Percentiles rank a stretch among this genome's conserved stretches.
Conservation (phyloP, 306 rosid genomes). For the Pyrus betulifolia region DNA sequence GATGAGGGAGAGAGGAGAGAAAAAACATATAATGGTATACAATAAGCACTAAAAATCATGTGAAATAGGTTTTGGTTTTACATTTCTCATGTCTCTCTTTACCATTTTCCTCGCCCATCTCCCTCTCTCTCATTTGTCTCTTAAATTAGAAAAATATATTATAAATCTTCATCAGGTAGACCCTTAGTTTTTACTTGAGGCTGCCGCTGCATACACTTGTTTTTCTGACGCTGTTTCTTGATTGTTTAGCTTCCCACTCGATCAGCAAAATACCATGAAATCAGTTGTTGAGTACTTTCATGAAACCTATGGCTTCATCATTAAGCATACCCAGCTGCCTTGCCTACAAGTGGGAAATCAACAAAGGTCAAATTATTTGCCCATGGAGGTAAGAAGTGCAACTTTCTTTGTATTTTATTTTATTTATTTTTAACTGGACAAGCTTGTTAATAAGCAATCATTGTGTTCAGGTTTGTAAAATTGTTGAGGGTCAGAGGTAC, state of each 20-base stretch:
- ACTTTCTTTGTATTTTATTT: background rate
- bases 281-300: conserved; percentile 85
- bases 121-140: background rate
- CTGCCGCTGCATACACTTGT: background rate
- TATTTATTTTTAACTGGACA: background rate
- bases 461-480: conserved; percentile 76
- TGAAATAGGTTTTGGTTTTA: background rate
- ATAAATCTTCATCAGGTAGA: conserved; percentile 33
- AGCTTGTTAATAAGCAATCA: conserved; percentile 10
- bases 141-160: conserved; percentile 1
- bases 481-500: conserved; percentile 90
- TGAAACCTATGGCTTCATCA: conserved; percentile 73
- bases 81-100: background rate
- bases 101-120: background rate
- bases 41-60: background rate
- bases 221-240: conserved; percentile 5
- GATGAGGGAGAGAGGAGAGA: background rate
- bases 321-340: conserved; percentile 90
- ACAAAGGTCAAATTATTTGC: conserved; percentile 88
- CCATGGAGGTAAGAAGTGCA: conserved; percentile 72
- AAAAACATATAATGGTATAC: background rate
- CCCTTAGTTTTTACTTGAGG: background rate
- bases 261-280: conserved; percentile 81
- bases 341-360: conserved; percentile 92
- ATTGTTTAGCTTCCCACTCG: conserved; percentile 75